Conservation (phyloP, 306 rosid species). For the Parietaria judaica region DNA sequence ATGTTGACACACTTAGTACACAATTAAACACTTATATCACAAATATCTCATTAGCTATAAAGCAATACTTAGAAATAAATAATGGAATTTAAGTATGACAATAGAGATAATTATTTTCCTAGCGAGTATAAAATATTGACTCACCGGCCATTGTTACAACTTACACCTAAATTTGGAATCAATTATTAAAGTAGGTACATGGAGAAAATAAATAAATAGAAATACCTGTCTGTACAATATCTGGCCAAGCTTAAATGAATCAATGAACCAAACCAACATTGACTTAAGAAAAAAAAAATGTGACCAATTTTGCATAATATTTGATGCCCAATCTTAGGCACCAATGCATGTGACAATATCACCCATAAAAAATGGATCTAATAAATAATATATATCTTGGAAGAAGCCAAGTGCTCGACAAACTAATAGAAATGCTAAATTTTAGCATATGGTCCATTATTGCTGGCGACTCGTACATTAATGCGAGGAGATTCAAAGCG, state of each 20-base stretch:
- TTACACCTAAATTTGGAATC: too few species aligned
- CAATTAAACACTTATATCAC: too few species aligned
- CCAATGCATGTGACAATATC: conserved; percentile 9
- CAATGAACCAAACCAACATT: not conserved
- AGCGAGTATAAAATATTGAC: too few species aligned
- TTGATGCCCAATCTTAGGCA: conserved; percentile 2
- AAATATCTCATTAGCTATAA: too few species aligned
- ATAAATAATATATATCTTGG: not conserved
- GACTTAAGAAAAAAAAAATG: conserved; percentile 1
- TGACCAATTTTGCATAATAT: not conserved
- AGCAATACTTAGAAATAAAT: too few species aligned
- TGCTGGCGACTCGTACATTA: not conserved
- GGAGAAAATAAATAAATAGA: not conserved
- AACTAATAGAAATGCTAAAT: not conserved
- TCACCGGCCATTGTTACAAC: too few species aligned
- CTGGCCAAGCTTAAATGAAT: too few species aligned
- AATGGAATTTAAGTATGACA: too few species aligned
- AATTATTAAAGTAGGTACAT: too few species aligned
- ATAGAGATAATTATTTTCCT: too few species aligned
- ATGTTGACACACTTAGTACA: too few species aligned
- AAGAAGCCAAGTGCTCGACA: not conserved
- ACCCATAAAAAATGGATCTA: conserved; percentile 9
- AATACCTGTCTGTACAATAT: not conserved
- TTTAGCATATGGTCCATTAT: not conserved
- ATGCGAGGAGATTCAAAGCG: not conserved